phyloP scores from a whole-genome alignment of 2,329 filamentous ascomycete species.

The Alternaria arbusti region DNA sequence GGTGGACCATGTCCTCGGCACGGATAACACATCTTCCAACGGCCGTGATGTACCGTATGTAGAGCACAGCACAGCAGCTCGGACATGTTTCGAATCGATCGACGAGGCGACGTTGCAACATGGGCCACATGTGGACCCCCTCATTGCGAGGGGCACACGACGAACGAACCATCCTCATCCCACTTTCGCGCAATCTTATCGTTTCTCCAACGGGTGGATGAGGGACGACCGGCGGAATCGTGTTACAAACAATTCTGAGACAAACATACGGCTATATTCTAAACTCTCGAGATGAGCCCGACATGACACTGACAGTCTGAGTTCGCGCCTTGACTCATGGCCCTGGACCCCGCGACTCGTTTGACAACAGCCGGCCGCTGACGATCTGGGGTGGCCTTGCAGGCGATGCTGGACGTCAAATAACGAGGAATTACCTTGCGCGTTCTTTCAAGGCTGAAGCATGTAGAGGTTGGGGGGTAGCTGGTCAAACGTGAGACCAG shows the following conservation, averaged over 20 bases:
- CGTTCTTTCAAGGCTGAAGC: background rate
- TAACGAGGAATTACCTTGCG: slow-evolving; percentile 24
- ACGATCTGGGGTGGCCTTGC: slow-evolving; percentile 1
- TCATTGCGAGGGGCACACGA: background rate
- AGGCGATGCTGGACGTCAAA: slow-evolving; percentile 23
- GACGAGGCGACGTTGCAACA: background rate
- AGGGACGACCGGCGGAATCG: background rate
- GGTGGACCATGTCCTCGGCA: background rate
- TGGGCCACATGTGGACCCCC: background rate
- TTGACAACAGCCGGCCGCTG: background rate
- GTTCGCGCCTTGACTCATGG: background rate
- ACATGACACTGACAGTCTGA: background rate
- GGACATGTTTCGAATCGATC: background rate
- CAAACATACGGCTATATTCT: background rate
- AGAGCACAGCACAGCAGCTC: background rate
- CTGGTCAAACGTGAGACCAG: background rate
- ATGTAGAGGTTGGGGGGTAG: background rate
- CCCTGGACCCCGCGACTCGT: slow-evolving; percentile 5
- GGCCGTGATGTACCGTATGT: background rate
- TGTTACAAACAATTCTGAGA: background rate
- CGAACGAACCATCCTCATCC: background rate
- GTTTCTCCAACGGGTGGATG: background rate
- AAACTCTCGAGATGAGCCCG: background rate
- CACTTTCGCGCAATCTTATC: background rate
- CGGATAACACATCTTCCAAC: background rate